A percentile compares a stretch with the other conserved stretches of the same genome.
These are phyloP conservation scores for Dissophora ornata DNA, from an alignment of 192 early-diverging fungal species.

Conservation along the genomic window DNA sequence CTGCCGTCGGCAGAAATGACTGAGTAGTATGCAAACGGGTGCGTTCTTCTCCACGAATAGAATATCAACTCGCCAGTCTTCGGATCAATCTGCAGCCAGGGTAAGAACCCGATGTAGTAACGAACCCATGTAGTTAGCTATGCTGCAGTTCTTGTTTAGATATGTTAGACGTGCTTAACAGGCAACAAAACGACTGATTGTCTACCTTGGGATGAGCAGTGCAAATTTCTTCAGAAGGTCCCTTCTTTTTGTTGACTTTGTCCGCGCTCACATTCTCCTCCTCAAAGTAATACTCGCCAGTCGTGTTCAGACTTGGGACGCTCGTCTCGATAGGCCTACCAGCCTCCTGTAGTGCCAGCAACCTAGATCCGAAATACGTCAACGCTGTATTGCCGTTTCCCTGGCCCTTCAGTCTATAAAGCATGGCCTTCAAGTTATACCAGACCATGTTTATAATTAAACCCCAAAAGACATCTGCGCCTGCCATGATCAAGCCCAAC, in stretches of 20 bases:
- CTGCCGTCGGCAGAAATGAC: slow-evolving; percentile 32
- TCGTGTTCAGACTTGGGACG: slow-evolving; percentile 37
- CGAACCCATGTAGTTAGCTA: too few relatives aligned
- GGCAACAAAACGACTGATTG: background rate
- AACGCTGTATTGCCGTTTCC: slow-evolving; percentile 37
- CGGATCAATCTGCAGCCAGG: slow-evolving; percentile 49
- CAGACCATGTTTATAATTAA: background rate
- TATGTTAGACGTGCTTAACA: too few relatives aligned
- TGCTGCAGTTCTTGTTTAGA: too few relatives aligned
- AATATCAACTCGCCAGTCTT: slow-evolving; percentile 48
- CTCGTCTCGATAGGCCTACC: slow-evolving; percentile 28
- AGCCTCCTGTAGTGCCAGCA: slow-evolving; percentile 36
- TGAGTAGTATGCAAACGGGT: slow-evolving; percentile 22
- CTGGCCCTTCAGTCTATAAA: slow-evolving; percentile 7
- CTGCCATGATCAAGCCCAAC: slow-evolving; percentile 11
- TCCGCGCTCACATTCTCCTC: slow-evolving; percentile 1
- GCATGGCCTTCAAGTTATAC: slow-evolving; percentile 17
- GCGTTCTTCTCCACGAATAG: slow-evolving; percentile 5
- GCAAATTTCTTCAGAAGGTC: background rate
- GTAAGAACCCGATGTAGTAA: too few relatives aligned
- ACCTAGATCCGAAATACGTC: slow-evolving; percentile 15
- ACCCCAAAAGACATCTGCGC: slow-evolving; percentile 2
- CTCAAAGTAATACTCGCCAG: slow-evolving; percentile 39
- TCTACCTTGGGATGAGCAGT: slow-evolving; percentile 50
- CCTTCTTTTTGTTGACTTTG: background rate